phyloP scores from a whole-genome alignment of 805 yeast species.

The Nakazawaea peltata region DNA sequence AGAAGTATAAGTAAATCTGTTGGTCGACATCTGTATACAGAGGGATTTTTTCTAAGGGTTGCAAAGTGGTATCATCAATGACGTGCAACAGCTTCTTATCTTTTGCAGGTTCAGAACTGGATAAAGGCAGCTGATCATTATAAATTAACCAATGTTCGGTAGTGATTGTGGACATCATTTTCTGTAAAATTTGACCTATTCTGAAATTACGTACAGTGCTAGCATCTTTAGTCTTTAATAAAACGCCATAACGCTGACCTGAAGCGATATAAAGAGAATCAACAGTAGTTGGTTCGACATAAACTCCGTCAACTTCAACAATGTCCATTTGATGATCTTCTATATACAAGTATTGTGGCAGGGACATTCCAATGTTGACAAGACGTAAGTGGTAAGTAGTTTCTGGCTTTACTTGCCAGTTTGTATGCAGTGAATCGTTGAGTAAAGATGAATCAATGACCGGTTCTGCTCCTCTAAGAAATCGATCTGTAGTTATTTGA shows the following conservation, averaged over 20 bases:
- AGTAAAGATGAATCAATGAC: slow-evolving; percentile 36
- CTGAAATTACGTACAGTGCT: slow-evolving; percentile 26
- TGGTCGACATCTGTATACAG: slow-evolving; percentile 21
- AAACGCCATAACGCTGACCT: slow-evolving; percentile 37
- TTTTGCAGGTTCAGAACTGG: slow-evolving; percentile 27
- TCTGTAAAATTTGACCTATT: slow-evolving; percentile 29
- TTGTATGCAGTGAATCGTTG: slow-evolving; percentile 34
- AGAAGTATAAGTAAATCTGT: slow-evolving; percentile 25
- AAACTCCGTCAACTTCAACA: slow-evolving; percentile 53
- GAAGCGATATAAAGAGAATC: slow-evolving; percentile 32
- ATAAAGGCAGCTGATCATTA: slow-evolving; percentile 13
- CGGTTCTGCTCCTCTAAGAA: slow-evolving; percentile 43
- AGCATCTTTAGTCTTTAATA: slow-evolving; percentile 26
- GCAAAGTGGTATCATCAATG: slow-evolving; percentile 29
- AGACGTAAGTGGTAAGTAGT: slow-evolving; percentile 40
- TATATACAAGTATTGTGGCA: slow-evolving; percentile 44
- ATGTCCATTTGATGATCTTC: slow-evolving; percentile 44
- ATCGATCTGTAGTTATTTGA: slow-evolving; percentile 25
- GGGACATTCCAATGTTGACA: slow-evolving; percentile 47
- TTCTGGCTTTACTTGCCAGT: slow-evolving; percentile 34
- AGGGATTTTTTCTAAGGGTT: slow-evolving; percentile 12
- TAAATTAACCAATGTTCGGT: slow-evolving; percentile 28
- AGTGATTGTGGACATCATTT: slow-evolving; percentile 31
- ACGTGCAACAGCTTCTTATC: slow-evolving; percentile 21
- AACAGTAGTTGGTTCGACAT: slow-evolving; percentile 38